A percentile compares a stretch with the other conserved stretches of the same genome.
These are phyloP conservation scores for Capsella bursapastoris DNA, from an alignment of 345 rosid species.

Conservation along the genomic window DNA sequence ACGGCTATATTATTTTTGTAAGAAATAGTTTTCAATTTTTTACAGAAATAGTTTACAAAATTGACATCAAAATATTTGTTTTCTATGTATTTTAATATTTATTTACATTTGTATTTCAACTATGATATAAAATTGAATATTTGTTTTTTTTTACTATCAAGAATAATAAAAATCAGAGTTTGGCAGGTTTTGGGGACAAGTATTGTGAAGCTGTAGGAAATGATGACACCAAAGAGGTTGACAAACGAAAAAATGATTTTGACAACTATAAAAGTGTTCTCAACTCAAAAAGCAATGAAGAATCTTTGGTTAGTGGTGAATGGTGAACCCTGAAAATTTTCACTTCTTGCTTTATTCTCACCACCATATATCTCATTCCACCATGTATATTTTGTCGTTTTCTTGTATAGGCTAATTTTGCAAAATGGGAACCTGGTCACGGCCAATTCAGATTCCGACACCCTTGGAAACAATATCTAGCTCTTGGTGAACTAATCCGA, in stretches of 20 bases:
- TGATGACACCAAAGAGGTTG: constrained; percentile 36
- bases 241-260: constrained; percentile 45
- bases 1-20: too few species aligned
- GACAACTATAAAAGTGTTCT: constrained; percentile 62
- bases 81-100: background rate
- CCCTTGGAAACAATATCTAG: constrained; percentile 77
- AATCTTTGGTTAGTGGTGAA: constrained; percentile 64
- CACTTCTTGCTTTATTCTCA: constrained; percentile 13
- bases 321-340: background rate
- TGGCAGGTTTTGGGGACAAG: constrained; percentile 66
- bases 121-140: background rate
- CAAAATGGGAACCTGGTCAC: constrained; percentile 87
- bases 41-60: background rate
- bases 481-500: constrained; percentile 55
- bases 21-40: background rate
- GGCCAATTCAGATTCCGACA: constrained; percentile 73
- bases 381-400: constrained; percentile 8
- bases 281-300: constrained; percentile 65
- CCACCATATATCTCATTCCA: background rate
- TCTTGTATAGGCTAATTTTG: constrained; percentile 66
- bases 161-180: constrained; percentile 11
- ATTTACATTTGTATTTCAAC: background rate
- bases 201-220: constrained; percentile 47
- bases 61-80: background rate
- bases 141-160: constrained; percentile 14